A percentile compares a stretch with the other conserved stretches of the same genome.
Conservation (phyloP, 2,329 filamentous ascomycete species). For the Leptodontidium sp. region DNA sequence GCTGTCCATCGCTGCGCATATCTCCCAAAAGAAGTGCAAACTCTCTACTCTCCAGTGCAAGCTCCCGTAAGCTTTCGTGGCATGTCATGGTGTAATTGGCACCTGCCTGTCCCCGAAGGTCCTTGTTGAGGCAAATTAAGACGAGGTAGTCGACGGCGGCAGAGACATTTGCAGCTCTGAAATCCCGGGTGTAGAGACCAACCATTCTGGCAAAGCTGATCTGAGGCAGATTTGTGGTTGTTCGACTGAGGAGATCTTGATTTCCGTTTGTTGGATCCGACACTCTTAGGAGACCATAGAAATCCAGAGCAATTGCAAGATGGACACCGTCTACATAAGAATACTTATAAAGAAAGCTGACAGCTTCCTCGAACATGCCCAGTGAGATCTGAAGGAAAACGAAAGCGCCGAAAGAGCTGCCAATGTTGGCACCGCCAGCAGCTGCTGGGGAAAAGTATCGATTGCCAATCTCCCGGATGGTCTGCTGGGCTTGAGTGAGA, state of each 20-base stretch:
- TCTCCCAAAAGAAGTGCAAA: slow-evolving; percentile 95
- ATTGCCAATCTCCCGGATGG: slow-evolving; percentile 87
- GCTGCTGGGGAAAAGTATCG: slow-evolving; percentile 81
- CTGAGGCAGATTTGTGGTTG: slow-evolving; percentile 75
- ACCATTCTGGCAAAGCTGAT: slow-evolving; percentile 95
- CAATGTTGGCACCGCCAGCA: slow-evolving; percentile 67
- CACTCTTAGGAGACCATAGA: slow-evolving; percentile 88
- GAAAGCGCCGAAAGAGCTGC: slow-evolving; percentile 84
- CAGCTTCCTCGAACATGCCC: slow-evolving; percentile 92
- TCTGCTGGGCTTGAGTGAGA: slow-evolving; percentile 74
- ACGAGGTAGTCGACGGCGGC: slow-evolving; percentile 93
- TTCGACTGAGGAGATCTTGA: slow-evolving; percentile 73
- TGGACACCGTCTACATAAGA: slow-evolving; percentile 94
- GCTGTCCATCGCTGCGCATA: slow-evolving; percentile 83
- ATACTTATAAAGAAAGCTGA: slow-evolving; percentile 90
- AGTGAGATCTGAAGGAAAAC: slow-evolving; percentile 92
- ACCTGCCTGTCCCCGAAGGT: slow-evolving; percentile 77
- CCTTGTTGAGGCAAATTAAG: slow-evolving; percentile 89
- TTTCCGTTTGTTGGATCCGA: slow-evolving; percentile 80
- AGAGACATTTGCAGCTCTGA: slow-evolving; percentile 87
- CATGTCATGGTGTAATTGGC: slow-evolving; percentile 82
- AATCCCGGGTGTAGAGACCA: slow-evolving; percentile 95
- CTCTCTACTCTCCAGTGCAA: slow-evolving; percentile 95
- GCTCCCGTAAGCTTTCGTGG: slow-evolving; percentile 90
- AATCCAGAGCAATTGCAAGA: slow-evolving; percentile 88